Evolutionary conservation across 2,329 filamentous ascomycete genomes (phyloP).

Genomic region (Stromatinia cepivora): DNA sequence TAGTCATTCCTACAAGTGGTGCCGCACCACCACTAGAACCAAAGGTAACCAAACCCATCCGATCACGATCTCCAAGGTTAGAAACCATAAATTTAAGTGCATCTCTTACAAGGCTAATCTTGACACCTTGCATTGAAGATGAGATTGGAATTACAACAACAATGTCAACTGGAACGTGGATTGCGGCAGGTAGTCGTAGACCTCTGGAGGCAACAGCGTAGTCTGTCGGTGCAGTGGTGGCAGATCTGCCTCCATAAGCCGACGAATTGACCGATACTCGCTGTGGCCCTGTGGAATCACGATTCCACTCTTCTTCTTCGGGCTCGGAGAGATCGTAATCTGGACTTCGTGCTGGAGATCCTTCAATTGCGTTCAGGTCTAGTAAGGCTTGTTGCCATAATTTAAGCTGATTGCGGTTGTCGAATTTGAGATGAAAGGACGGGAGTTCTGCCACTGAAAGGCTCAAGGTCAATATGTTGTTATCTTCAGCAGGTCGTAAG

Average conservation of each 20-base stretch:
- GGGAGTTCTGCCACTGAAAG: slow-evolving; percentile 90
- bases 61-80: slow-evolving; percentile 85
- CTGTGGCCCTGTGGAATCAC: slow-evolving; percentile 54
- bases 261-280: slow-evolving; percentile 77
- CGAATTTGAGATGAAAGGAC: slow-evolving; percentile 90
- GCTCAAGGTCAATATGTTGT: slow-evolving; percentile 76
- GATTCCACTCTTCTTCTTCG: slow-evolving; percentile 87
- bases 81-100: slow-evolving; percentile 89
- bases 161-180: slow-evolving; percentile 91
- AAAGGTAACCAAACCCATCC: slow-evolving; percentile 97
- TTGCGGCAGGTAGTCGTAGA: slow-evolving; percentile 41
- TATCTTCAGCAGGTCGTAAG: slow-evolving; percentile 61
- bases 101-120: slow-evolving; percentile 91
- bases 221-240: slow-evolving; percentile 85
- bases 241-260: slow-evolving; percentile 80
- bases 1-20: slow-evolving; percentile 96
- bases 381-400: slow-evolving; percentile 85
- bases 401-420: slow-evolving; percentile 79
- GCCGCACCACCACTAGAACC: slow-evolving; percentile 92
- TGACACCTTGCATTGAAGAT: slow-evolving; percentile 98
- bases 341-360: slow-evolving; percentile 62
- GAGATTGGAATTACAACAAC: slow-evolving; percentile 97
- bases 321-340: slow-evolving; percentile 82
- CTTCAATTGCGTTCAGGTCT: slow-evolving; percentile 75
- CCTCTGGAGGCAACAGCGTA: slow-evolving; percentile 68